phyloP scores from a whole-genome alignment of 106 monocot genomes.

The Narthecium ossifragum region DNA sequence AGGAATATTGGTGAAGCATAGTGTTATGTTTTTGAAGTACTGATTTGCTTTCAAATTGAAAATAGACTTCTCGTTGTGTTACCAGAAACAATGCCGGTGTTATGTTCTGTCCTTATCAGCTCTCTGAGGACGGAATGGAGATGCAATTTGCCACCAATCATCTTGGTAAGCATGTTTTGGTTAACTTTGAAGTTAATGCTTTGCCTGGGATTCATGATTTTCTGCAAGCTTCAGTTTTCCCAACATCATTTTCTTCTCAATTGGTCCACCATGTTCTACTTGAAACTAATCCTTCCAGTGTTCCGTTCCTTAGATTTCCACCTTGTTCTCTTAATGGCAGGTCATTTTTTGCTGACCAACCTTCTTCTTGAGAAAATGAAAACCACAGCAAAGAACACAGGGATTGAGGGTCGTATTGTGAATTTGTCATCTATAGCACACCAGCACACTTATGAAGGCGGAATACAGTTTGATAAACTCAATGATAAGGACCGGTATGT shows the following conservation, averaged over 20 bases:
- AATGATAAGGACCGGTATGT: conserved; percentile 41
- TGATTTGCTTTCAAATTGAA: neutral
- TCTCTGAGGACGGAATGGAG: conserved; percentile 79
- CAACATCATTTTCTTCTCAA: no score
- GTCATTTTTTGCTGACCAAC: conserved; percentile 82
- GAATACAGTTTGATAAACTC: conserved; percentile 58
- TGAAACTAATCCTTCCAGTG: neutral
- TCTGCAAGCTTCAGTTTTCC: neutral
- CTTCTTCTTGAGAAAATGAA: conserved; percentile 91
- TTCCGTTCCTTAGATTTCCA: neutral
- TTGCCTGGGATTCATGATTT: no score
- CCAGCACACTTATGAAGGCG: conserved; percentile 36
- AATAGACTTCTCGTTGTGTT: neutral
- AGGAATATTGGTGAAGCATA: no score
- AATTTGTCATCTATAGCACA: conserved; percentile 85
- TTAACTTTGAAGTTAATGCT: no score
- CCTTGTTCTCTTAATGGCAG: conserved; percentile 21
- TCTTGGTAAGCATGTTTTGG: conserved; percentile 36
- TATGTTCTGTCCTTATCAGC: conserved; percentile 65
- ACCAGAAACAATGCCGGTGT: conserved; percentile 93
- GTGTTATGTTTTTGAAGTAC: no score
- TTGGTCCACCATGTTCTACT: no score
- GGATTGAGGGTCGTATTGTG: conserved; percentile 75
- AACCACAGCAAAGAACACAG: conserved; percentile 44
- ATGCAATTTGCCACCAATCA: conserved; percentile 94